Conservation (phyloP, 805 yeast genomes). For the Teunomyces aglyptinius region DNA sequence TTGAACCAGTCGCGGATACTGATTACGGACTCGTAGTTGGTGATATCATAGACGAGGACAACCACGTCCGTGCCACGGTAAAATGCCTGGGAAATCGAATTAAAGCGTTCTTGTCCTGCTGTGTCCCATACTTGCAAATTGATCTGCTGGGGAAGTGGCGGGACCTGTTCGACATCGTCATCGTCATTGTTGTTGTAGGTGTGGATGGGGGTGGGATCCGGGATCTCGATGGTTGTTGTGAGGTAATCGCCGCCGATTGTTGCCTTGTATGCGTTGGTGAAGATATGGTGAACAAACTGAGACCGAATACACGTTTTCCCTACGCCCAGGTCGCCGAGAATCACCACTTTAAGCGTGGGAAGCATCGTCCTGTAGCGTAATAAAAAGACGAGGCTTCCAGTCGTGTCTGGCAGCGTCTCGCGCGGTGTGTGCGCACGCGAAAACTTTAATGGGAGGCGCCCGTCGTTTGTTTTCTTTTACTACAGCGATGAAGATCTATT, state of each 20-base stretch:
- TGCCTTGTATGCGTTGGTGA: constrained; percentile 55
- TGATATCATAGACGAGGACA: constrained; percentile 52
- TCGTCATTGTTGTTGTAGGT: neutral
- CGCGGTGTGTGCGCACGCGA: neutral
- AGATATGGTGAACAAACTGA: constrained; percentile 54
- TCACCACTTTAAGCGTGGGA: constrained; percentile 46
- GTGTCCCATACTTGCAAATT: constrained; percentile 58
- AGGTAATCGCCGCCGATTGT: constrained; percentile 60
- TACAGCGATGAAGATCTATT: constrained; percentile 75
- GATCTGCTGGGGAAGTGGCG: constrained; percentile 16
- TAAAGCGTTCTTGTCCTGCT: constrained; percentile 48
- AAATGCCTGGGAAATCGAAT: constrained; percentile 52
- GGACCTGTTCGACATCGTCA: constrained; percentile 5
- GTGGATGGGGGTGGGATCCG: neutral
- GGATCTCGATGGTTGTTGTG: constrained; percentile 34
- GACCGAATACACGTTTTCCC: constrained; percentile 58
- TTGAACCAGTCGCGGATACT: constrained; percentile 47
- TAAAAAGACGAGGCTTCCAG: neutral
- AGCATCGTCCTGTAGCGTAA: neutral
- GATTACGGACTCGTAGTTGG: constrained; percentile 50
- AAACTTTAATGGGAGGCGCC: neutral
- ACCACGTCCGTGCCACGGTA: constrained; percentile 60
- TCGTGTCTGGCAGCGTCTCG: neutral
- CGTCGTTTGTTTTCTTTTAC: too few species aligned
- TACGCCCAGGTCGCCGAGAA: constrained; percentile 58